phyloP scores from a whole-genome alignment of 1,139 yeast genomes.

The Pichia sp. region DNA sequence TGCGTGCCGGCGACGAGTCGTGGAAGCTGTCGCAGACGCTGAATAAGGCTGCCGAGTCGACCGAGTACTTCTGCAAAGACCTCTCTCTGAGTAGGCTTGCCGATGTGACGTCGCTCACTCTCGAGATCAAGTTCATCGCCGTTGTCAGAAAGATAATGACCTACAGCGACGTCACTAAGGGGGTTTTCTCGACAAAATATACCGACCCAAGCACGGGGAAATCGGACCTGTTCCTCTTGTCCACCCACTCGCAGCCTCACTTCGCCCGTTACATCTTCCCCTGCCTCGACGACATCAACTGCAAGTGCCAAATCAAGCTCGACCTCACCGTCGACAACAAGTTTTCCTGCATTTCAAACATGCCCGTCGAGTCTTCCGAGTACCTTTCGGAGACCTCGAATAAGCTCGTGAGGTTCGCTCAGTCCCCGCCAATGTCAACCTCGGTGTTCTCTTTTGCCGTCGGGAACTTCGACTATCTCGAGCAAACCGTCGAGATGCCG shows the following conservation, averaged over 20 bases:
- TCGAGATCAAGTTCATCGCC: conserved; percentile 43
- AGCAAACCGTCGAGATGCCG: conserved; percentile 31
- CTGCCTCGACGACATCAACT: conserved; percentile 56
- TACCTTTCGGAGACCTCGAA: conserved; percentile 25
- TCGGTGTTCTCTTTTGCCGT: conserved; percentile 62
- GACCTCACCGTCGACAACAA: conserved; percentile 41
- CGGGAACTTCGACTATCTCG: conserved; percentile 58
- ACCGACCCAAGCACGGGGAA: conserved; percentile 45
- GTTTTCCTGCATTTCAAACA: conserved; percentile 50
- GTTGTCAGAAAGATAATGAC: conserved; percentile 53
- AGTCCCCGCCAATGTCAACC: conserved; percentile 55
- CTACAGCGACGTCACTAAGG: conserved; percentile 53
- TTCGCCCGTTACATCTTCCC: conserved; percentile 62
- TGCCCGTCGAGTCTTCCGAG: conserved; percentile 32
- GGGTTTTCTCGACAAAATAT: conserved; percentile 66
- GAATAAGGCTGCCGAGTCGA: conserved; percentile 39
- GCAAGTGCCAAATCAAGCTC: conserved; percentile 49
- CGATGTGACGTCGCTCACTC: not conserved
- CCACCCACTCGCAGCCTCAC: conserved; percentile 70
- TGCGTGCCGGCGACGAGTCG: conserved; percentile 10
- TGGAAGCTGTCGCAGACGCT: conserved; percentile 19
- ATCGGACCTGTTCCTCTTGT: conserved; percentile 47
- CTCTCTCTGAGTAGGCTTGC: conserved; percentile 15
- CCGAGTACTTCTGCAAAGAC: conserved; percentile 25
- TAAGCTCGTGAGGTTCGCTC: conserved; percentile 40